Percentiles rank a stretch among this genome's conserved stretches.
Evolutionary conservation across 345 rosid species (phyloP).

Genomic region (Leavenworthia alabamica): DNA sequence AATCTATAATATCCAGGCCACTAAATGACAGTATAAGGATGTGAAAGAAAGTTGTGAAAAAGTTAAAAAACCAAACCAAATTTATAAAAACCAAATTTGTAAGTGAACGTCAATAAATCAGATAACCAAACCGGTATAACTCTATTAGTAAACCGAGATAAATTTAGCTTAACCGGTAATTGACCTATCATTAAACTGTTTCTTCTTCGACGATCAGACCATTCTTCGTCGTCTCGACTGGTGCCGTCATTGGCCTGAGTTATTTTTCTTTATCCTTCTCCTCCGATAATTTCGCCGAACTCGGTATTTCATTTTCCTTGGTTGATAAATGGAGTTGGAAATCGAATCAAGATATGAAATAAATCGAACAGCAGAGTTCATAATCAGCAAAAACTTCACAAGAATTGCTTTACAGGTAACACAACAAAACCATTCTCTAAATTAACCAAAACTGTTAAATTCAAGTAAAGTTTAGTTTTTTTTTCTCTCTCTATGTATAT

Average conservation of each 20-base stretch:
- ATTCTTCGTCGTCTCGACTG: background rate
- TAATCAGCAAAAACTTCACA: slow-evolving; percentile 44
- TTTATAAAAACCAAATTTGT: too few relatives aligned
- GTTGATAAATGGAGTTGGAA: slow-evolving; percentile 34
- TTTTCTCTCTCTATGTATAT: background rate
- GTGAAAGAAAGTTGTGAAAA: too few relatives aligned
- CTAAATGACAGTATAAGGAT: too few relatives aligned
- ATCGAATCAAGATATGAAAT: slow-evolving; percentile 52
- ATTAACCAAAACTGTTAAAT: background rate
- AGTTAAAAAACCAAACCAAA: too few relatives aligned
- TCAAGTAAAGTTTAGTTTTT: slow-evolving; percentile 1
- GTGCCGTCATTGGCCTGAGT: slow-evolving; percentile 16
- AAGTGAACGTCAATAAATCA: too few relatives aligned
- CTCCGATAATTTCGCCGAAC: background rate
- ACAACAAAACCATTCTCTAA: background rate
- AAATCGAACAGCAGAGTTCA: slow-evolving; percentile 54
- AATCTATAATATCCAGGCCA: too few relatives aligned
- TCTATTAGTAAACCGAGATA: too few relatives aligned
- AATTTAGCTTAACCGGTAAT: background rate
- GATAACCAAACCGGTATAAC: too few relatives aligned
- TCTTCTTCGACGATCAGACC: background rate
- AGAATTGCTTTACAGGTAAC: slow-evolving; percentile 79
- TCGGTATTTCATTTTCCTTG: background rate
- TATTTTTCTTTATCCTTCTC: background rate
- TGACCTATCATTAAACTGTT: background rate